phyloP scores from a whole-genome alignment of 2,329 filamentous ascomycete genomes.

The Endoconidiophora polonica region DNA sequence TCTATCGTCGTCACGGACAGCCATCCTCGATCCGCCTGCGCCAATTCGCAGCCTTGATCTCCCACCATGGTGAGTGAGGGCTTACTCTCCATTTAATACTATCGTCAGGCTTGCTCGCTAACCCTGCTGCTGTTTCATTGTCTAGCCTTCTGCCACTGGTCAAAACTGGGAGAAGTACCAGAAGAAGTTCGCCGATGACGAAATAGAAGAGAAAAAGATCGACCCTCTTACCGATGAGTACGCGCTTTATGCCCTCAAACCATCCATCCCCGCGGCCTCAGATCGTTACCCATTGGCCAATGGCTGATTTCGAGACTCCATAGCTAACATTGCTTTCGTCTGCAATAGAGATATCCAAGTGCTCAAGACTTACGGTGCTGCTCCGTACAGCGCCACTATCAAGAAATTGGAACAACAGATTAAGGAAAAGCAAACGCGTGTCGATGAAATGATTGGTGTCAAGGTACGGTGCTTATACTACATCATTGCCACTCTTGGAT shows the following conservation, averaged over 20 bases:
- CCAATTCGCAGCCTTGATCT: constrained; percentile 1
- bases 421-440: constrained; percentile 95
- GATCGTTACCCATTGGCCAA: neutral
- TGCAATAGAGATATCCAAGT: constrained; percentile 86
- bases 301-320: neutral
- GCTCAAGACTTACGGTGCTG: constrained; percentile 95
- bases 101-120: neutral
- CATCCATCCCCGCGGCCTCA: constrained; percentile 16
- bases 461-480: constrained; percentile 33
- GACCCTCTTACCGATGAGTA: constrained; percentile 93
- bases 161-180: constrained; percentile 96
- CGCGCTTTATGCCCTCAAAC: constrained; percentile 20
- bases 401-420: constrained; percentile 99
- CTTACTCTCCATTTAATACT: too few species aligned
- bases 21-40: neutral
- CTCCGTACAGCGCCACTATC: constrained; percentile 80
- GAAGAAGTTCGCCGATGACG: constrained; percentile 93
- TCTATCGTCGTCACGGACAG: too few species aligned
- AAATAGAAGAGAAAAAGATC: constrained; percentile 99
- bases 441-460: constrained; percentile 95
- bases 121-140: neutral
- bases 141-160: constrained; percentile 86
- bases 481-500: neutral
- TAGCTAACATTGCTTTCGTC: constrained; percentile 13
- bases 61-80: constrained; percentile 4